Conservation (phyloP, 805 yeast species). For the Yarrowia phangngaensis region DNA sequence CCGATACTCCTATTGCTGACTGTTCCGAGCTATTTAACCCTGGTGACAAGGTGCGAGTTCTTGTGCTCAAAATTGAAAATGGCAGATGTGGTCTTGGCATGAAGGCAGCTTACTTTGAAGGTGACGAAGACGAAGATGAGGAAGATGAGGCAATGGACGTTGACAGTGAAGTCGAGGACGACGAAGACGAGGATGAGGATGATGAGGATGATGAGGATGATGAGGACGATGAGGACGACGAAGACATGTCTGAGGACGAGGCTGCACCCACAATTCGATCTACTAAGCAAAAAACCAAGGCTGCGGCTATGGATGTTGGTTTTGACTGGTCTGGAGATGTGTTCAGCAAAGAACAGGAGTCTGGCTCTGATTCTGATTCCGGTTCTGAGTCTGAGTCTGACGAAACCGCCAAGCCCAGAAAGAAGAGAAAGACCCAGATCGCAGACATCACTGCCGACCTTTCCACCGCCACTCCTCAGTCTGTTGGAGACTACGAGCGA, state of each 20-base stretch:
- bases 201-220: conserved; percentile 37
- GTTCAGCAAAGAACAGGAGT: conserved; percentile 53
- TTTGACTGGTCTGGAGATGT: conserved; percentile 96
- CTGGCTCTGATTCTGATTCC: conserved; percentile 43
- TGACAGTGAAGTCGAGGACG: conserved; percentile 33
- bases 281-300: conserved; percentile 39
- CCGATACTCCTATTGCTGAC: conserved; percentile 56
- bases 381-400: conserved; percentile 56
- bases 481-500: conserved; percentile 88
- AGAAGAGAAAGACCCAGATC: conserved; percentile 47
- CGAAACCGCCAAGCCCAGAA: conserved; percentile 43
- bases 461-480: conserved; percentile 82
- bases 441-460: conserved; percentile 85
- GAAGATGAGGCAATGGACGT: conserved; percentile 32
- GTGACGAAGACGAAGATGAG: conserved; percentile 39
- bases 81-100: conserved; percentile 80
- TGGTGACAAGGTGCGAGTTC: conserved; percentile 89
- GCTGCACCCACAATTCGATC: conserved; percentile 35
- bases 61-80: conserved; percentile 58
- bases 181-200: conserved; percentile 33
- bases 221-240: conserved; percentile 40
- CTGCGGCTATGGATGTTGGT: conserved; percentile 61
- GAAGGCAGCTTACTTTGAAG: conserved; percentile 83
- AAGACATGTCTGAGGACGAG: conserved; percentile 37
- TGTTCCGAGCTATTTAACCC: conserved; percentile 66